Evolutionary conservation across 805 yeast species (phyloP), one percentile per base, ranked within the genome.

Genomic region (Wickerhamiella siamensis): DNA sequence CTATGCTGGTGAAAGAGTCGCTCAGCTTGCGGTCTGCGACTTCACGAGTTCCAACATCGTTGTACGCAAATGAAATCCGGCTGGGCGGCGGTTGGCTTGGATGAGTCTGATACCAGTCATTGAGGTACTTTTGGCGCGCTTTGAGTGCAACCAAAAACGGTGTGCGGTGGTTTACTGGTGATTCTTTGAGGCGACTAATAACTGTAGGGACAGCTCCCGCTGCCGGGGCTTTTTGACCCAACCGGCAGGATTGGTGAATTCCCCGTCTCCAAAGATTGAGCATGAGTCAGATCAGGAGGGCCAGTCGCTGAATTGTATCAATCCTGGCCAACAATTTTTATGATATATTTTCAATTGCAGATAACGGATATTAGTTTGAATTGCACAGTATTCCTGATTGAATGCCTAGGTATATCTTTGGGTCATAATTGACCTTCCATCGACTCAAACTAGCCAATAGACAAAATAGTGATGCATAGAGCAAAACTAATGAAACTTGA

Each of bases 71-170:
- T 2, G 59, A 47, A 46, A 49, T 43, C 4, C 43, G 47, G 12
- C 38, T 44, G 15, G 50, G 57, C 19, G 29, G 35, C 67, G 47
- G 49, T 12, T 36, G 45, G 21, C 46, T 41, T 12, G 46, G 44
- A 27, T 51, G 55, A 5, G 52, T 40, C 26, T 74, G 66, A 51
- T 75, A 74, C n/a, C 94, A 91, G 46, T 78, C 83, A 19, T 74
- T 75, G 54, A 72, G 60, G 53, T 81, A 82, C 54, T 73, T 70
- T 51, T 77, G 72, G 41, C 86, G 70, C 51, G 83, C 91, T 14
- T 72, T 70, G 46, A 86, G 64, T 0, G 95, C 95, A 42, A 76
- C 83, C 55, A 83, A 62, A 96, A 96, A 87, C 2, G 95, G 83
- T 32, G 79, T 83, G 36, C 56, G 56, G 33, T 66, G 53, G 17